Conservation (phyloP, 495 filamentous ascomycete genomes). For the Penicillium longicatenatum region DNA sequence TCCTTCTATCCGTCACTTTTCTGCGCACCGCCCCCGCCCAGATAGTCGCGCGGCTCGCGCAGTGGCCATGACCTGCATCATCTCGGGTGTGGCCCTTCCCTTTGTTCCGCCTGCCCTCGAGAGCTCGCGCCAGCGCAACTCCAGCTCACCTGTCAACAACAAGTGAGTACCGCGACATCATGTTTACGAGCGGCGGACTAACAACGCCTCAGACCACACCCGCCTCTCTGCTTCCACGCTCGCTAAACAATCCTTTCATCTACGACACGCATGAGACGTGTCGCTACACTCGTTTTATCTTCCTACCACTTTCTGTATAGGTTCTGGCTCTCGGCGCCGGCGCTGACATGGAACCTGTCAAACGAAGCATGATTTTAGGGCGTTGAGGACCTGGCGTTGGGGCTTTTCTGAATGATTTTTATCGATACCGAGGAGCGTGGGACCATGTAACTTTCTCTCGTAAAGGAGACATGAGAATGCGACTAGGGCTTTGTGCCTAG, state of each 20-base stretch:
- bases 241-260: conserved; percentile 26
- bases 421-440: conserved; percentile 1
- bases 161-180: conserved; percentile 32
- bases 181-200: neutral
- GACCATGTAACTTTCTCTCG: neutral
- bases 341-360: conserved; percentile 11
- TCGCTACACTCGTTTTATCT: neutral
- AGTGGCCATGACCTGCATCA: conserved; percentile 41
- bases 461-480: neutral
- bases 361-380: conserved; percentile 15
- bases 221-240: conserved; percentile 51
- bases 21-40: conserved; percentile 42
- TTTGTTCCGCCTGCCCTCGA: conserved; percentile 50
- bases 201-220: conserved; percentile 22
- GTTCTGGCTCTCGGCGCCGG: conserved; percentile 18
- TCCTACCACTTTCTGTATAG: neutral
- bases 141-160: conserved; percentile 36
- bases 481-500: neutral
- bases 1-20: conserved; percentile 48
- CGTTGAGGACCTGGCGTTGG: conserved; percentile 21
- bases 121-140: conserved; percentile 42
- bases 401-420: conserved; percentile 9
- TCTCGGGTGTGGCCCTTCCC: conserved; percentile 46
- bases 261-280: neutral
- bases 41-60: conserved; percentile 42